Evolutionary conservation across 768 basidiomycete species (phyloP).

Genomic region (Strobilomyces confusus): DNA sequence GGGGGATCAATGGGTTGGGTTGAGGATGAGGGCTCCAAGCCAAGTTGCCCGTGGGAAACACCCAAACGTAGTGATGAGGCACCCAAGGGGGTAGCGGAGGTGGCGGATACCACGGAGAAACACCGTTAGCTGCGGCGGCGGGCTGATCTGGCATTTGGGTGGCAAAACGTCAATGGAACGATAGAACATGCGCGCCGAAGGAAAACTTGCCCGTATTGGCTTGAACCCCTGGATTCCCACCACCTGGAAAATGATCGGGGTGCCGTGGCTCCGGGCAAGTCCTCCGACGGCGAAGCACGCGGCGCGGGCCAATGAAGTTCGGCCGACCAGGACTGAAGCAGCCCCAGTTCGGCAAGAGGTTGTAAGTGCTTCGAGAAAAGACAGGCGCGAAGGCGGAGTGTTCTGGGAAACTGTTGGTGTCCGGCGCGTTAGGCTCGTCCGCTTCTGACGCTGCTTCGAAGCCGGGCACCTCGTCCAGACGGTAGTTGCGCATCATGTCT

Average conservation of each 20-base stretch:
- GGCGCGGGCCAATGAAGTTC: conserved; percentile 12
- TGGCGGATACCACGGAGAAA: conserved; percentile 1
- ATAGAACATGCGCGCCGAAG: background rate
- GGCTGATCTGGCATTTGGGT: conserved; percentile 7
- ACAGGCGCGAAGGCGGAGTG: conserved; percentile 21
- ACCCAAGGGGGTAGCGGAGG: conserved; percentile 12
- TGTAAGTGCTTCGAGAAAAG: conserved; percentile 6
- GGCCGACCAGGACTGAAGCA: conserved; percentile 9
- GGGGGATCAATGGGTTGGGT: conserved; percentile 1
- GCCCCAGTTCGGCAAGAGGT: background rate
- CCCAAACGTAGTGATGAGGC: conserved; percentile 24
- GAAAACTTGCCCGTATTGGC: conserved; percentile 14
- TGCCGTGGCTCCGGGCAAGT: conserved; percentile 2
- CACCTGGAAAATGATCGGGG: conserved; percentile 15
- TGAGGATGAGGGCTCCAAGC: conserved; percentile 27
- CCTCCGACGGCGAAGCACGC: conserved; percentile 5
- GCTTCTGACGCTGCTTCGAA: conserved; percentile 2
- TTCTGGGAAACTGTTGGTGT: conserved; percentile 8
- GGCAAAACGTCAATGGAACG: conserved; percentile 3
- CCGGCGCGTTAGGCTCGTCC: background rate
- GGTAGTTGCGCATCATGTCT: conserved; percentile 23
- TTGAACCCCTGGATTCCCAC: conserved; percentile 21
- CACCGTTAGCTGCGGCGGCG: background rate
- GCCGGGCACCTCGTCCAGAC: conserved; percentile 18
- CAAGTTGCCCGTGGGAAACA: conserved; percentile 21